A percentile compares a stretch with the other conserved stretches of the same genome.
Evolutionary conservation across 208 protist genomes (phyloP).

Genomic region (Leishmania aethiopica): DNA sequence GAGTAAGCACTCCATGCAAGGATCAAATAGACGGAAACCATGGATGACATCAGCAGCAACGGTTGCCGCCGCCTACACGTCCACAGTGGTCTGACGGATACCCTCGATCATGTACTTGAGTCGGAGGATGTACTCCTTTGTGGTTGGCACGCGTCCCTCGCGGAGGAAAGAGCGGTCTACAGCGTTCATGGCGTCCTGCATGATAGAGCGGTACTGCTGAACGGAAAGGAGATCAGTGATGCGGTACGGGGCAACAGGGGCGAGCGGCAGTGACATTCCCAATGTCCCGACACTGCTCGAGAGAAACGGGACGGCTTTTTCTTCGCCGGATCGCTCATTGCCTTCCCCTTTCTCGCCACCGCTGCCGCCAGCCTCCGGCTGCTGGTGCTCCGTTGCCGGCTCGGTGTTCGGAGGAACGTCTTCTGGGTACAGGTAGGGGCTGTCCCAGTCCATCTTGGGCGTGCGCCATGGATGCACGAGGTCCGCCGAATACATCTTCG

Average conservation of each 20-base stretch:
- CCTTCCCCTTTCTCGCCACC: neutral
- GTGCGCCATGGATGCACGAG: slow-evolving; percentile 75
- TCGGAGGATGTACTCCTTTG: too few species aligned
- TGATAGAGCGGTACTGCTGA: slow-evolving; percentile 80
- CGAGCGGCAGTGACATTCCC: slow-evolving; percentile 37
- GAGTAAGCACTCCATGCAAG: too few species aligned
- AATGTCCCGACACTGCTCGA: neutral
- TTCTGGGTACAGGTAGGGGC: slow-evolving; percentile 59
- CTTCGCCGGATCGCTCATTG: neutral
- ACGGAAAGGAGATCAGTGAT: slow-evolving; percentile 46
- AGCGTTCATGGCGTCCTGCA: slow-evolving; percentile 80
- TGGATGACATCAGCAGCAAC: too few species aligned
- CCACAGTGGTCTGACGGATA: too few species aligned
- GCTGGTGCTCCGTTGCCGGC: neutral
- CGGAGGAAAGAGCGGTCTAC: slow-evolving; percentile 84
- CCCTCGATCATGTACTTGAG: too few species aligned
- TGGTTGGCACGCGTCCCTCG: too few species aligned
- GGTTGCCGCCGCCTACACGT: too few species aligned
- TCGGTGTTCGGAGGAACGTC: slow-evolving; percentile 32
- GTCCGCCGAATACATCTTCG: slow-evolving; percentile 54
- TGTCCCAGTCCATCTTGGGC: slow-evolving; percentile 83
- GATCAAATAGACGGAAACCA: too few species aligned
- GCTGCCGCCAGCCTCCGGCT: neutral
- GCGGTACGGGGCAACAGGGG: slow-evolving; percentile 47
- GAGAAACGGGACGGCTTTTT: slow-evolving; percentile 3